phyloP scores from a whole-genome alignment of 2,329 filamentous ascomycete species.

The Hansfordia pulvinata region DNA sequence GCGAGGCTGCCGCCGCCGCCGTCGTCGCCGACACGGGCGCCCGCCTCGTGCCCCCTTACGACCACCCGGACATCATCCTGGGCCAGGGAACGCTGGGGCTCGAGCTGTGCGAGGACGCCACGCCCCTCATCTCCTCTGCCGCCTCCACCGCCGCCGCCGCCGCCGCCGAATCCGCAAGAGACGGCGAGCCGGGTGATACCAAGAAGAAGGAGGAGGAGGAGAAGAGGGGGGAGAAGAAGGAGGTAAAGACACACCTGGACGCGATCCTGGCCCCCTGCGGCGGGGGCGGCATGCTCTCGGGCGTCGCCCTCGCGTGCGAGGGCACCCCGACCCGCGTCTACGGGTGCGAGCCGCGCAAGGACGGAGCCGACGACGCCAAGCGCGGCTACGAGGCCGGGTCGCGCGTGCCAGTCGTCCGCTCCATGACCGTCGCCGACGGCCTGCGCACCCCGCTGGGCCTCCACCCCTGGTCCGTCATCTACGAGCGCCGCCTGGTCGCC shows the following conservation, averaged over 20 bases:
- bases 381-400: constrained; percentile 51
- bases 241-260: constrained; percentile 31
- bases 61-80: constrained; percentile 82
- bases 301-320: constrained; percentile 63
- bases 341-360: constrained; percentile 70
- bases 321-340: constrained; percentile 66
- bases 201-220: too few species aligned
- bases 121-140: constrained; percentile 27
- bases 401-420: constrained; percentile 55
- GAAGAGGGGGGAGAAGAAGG: constrained; percentile 4
- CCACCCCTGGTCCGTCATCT: constrained; percentile 66
- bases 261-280: constrained; percentile 74
- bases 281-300: constrained; percentile 78
- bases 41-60: constrained; percentile 75
- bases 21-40: constrained; percentile 63
- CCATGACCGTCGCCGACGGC: constrained; percentile 79
- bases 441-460: constrained; percentile 70
- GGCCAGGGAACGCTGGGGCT: constrained; percentile 85
- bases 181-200: too few species aligned
- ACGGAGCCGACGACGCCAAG: constrained; percentile 74
- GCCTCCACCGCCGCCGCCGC: constrained; percentile 4
- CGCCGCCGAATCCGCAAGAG: constrained; percentile 4
- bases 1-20: constrained; percentile 61
- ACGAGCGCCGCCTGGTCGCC: constrained; percentile 53
- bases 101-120: constrained; percentile 67